Evolutionary conservation across 2,329 filamentous ascomycete species (phyloP), one percentile per base, ranked within the genome.

Genomic region (Aspergillus udagawae): DNA sequence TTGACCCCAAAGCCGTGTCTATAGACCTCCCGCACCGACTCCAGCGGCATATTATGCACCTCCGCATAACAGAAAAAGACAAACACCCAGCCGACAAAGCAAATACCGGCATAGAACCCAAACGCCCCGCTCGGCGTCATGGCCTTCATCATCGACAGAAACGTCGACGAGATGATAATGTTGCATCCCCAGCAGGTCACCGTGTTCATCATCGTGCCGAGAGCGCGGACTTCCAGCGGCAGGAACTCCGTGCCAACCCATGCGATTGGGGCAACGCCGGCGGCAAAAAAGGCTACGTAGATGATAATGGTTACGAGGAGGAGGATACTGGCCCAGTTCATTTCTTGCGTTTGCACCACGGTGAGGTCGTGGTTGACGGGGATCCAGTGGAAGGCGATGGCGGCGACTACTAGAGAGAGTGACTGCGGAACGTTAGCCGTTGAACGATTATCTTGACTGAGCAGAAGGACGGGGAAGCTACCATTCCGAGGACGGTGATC

Each of bases 41-140:
- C 82, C 3, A 84, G 69, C 20, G 80, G 77, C 75, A 84, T 79
- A 10, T 81, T 80, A 61, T 82, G 81, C 1, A 82, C 80, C 59
- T 83, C 80, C 0, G 81, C 81, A 61, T 82, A 83, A 61, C 71
- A 81, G 69, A 82, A 78, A 53, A 77, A 74, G 25, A 82, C 74
- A 55, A 82, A 82, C 0, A 79, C 12, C 32, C 32, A 35, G 4
- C 32, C 32, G 1, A 35, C 32, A 7, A 35, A 35, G 12, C 32
- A 35, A 17, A 35, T 35, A 4, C 4, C 32, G 14, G 32, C 32
- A 35, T 35, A 35, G 32, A 35, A 35, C 0, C 32, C 32, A 17
- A 35, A 35, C 12, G 32, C 75, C 1, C 80, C 80, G 6, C 71
- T 77, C 0, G 80, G 78, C 0, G 79, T 81, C 50, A 73, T 78